Evolutionary conservation across 1,284 basidiomycete genomes (phyloP).

Genomic region (Ceratobasidium sp.): DNA sequence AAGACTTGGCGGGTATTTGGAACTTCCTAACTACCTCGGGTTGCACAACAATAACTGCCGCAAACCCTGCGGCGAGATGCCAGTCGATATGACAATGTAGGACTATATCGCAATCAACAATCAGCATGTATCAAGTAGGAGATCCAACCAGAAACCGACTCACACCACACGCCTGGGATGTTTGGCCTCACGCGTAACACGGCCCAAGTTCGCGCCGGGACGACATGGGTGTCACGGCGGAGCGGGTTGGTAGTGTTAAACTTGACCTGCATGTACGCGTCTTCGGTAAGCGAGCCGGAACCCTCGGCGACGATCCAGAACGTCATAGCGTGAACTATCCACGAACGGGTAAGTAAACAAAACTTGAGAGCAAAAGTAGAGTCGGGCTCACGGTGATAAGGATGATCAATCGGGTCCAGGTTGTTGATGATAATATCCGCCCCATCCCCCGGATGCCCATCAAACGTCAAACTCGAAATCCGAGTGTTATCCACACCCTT

Average conservation of each 20-base stretch:
- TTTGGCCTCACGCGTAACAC: slow-evolving; percentile 51
- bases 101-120: background rate
- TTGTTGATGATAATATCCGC: slow-evolving; percentile 55
- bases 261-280: slow-evolving; percentile 44
- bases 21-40: slow-evolving; percentile 26
- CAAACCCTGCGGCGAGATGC: slow-evolving; percentile 33
- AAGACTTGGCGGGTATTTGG: slow-evolving; percentile 1
- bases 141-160: background rate
- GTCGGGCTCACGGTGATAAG: slow-evolving; percentile 52
- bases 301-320: slow-evolving; percentile 56
- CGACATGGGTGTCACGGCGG: slow-evolving; percentile 57
- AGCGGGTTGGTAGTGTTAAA: slow-evolving; percentile 56
- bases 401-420: slow-evolving; percentile 56
- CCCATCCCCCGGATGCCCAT: slow-evolving; percentile 32
- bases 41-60: slow-evolving; percentile 23
- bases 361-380: background rate
- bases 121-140: background rate
- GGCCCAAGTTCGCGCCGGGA: slow-evolving; percentile 52
- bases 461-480: slow-evolving; percentile 52
- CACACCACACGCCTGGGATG: slow-evolving; percentile 41
- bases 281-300: slow-evolving; percentile 51
- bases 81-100: slow-evolving; percentile 42
- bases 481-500: slow-evolving; percentile 47
- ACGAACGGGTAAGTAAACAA: too few relatives aligned
- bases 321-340: slow-evolving; percentile 51